These are phyloP conservation scores for Berberis thunbergii DNA, from an alignment of 164 flowering plant genomes.

Conservation along the genomic window DNA sequence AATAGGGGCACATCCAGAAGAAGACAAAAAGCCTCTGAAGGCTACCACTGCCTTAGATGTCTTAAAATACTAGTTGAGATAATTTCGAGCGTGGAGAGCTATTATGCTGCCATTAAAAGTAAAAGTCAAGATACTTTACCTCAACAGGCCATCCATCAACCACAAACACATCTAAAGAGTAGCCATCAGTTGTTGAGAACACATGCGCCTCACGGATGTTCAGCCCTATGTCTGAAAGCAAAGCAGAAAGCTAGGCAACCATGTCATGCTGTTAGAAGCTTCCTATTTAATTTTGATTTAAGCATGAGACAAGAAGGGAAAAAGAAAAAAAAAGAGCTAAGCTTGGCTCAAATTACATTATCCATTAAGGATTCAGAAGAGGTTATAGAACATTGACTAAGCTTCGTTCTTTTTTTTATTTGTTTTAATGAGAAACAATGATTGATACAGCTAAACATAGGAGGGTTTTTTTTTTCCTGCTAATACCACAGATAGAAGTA, in stretches of 20 bases:
- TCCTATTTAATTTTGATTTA: conserved; percentile 3
- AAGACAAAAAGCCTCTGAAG: too few relatives aligned
- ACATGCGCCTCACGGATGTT: conserved; percentile 99
- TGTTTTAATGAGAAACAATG: too few relatives aligned
- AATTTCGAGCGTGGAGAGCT: neutral
- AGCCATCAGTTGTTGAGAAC: conserved; percentile 90
- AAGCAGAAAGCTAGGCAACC: conserved; percentile 65
- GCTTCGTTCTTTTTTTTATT: too few relatives aligned
- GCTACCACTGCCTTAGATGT: too few relatives aligned
- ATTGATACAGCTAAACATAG: too few relatives aligned
- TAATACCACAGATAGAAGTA: neutral
- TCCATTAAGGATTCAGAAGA: neutral
- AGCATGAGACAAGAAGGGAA: neutral
- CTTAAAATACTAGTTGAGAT: neutral
- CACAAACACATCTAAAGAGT: conserved; percentile 95
- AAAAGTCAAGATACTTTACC: conserved; percentile 34
- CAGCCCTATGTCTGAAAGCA: conserved; percentile 93
- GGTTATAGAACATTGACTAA: neutral
- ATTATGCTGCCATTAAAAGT: neutral
- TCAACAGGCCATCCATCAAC: conserved; percentile 93
- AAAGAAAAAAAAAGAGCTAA: neutral
- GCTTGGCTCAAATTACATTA: neutral
- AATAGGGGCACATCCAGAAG: too few relatives aligned
- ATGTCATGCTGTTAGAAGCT: conserved; percentile 12
- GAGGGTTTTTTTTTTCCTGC: too few relatives aligned